phyloP scores from a whole-genome alignment of 2,329 filamentous ascomycete genomes.

The Akanthomyces uredinophilus region DNA sequence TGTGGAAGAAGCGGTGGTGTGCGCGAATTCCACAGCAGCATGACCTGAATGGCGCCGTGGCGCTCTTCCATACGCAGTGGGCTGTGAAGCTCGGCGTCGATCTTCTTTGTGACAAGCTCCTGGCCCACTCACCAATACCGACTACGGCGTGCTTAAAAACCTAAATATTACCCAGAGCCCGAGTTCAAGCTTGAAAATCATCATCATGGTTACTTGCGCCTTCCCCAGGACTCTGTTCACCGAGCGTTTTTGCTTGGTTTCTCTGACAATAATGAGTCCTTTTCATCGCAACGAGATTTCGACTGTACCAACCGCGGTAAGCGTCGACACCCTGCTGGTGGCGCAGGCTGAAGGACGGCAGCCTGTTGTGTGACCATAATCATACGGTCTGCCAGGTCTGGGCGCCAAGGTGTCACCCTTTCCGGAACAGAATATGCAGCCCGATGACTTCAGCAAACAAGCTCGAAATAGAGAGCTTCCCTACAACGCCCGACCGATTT shows the following conservation, averaged over 20 bases:
- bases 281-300: neutral
- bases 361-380: neutral
- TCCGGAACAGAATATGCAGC: neutral
- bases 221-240: no score
- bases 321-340: neutral
- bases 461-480: no score
- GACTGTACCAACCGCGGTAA: neutral
- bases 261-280: no score
- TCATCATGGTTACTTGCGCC: no score
- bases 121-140: neutral
- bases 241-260: no score
- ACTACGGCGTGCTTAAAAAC: no score
- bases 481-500: neutral
- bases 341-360: neutral
- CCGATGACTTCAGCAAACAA: no score
- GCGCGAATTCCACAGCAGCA: neutral
- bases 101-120: neutral
- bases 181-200: no score
- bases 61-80: neutral
- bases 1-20: neutral
- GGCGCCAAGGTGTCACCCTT: neutral
- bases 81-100: constrained; percentile 9
- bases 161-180: no score
- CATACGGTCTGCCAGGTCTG: neutral
- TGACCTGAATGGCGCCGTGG: constrained; percentile 2